Base-by-base conservation (phyloP, 805 yeast species). In the Blastobotrys peoriensis region DNA sequence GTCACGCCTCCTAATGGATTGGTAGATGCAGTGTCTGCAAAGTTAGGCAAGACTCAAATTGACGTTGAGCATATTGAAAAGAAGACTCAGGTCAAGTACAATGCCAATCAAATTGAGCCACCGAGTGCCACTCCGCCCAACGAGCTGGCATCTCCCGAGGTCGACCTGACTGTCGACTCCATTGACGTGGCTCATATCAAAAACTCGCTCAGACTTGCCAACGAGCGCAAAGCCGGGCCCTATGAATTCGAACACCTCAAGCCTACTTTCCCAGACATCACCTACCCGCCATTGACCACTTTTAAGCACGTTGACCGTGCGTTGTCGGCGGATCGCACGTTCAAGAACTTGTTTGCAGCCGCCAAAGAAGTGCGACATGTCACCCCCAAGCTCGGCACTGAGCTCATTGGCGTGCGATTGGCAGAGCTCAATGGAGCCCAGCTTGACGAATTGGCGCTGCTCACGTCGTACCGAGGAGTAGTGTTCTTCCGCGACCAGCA, bases 381-480 rank as follows among this genome's bases (percentile, higher is more conserved):
- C 33, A 76, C 86, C 1, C 91, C 93, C 23, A 81, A 76, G 56
- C 68, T 85, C 42, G 94, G 93, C 17, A 67, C 80, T 16, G 86
- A 78, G 50, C 65, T 84, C 38, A 63, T 62, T 40, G 79, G 78
- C n/a, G 59, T 73, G 45, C 70, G 70, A 45, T 59, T 74, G 28
- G 52, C 59, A 10, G 68, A 69, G 27, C 60, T 74, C 46, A 63
- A 57, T 25, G 71, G 68, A 41, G 53, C 58, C 38, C 76, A 73
- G 48, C 62, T 62, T 50, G 75, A 72, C 51, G 78, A 74, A 53
- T 60, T 73, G 52, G 78, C 78, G 9, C 59, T 70, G 25, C 55
- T 73, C 33, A 60, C 70, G 15, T 69, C 76, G 3, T 69, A 65
- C 57, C 67, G 78, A 54, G 73, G 70, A 13, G 76, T 71, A 38